Evolutionary conservation across 495 filamentous ascomycete species (phyloP).

Genomic region (Letharia columbiana): DNA sequence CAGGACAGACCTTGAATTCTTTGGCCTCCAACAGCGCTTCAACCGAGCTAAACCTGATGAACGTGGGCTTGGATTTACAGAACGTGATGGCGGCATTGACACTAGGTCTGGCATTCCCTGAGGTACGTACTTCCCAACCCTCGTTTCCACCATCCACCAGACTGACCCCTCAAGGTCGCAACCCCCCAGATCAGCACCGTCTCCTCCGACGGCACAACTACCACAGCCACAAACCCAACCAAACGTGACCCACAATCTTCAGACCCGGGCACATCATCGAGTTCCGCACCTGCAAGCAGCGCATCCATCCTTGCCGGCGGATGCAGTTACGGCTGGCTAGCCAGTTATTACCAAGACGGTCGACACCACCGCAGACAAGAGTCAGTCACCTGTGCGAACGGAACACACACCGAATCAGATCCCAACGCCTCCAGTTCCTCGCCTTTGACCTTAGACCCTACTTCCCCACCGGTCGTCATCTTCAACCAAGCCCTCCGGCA

Average conservation of each 20-base stretch:
- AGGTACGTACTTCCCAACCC: neutral
- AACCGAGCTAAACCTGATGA: neutral
- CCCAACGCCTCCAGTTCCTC: neutral
- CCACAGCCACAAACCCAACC: neutral
- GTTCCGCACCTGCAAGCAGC: neutral
- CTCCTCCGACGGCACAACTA: neutral
- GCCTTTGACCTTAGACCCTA: neutral
- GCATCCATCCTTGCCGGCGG: neutral
- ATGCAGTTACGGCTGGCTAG: neutral
- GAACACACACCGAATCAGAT: neutral
- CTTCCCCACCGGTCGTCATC: neutral
- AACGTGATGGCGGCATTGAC: constrained; percentile 1
- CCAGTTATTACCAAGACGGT: neutral
- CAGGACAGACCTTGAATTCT: neutral
- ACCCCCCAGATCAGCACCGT: neutral
- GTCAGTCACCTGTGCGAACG: neutral
- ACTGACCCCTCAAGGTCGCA: neutral
- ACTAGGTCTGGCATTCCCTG: neutral
- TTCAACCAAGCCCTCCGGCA: neutral
- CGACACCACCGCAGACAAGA: neutral
- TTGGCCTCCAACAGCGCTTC: neutral
- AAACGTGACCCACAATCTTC: neutral
- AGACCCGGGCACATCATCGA: neutral
- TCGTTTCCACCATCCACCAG: neutral
- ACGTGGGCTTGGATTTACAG: neutral